Percentiles rank a stretch among this genome's conserved stretches.
Conservation (phyloP, 805 yeast genomes). For the Candida palmyrensis region DNA sequence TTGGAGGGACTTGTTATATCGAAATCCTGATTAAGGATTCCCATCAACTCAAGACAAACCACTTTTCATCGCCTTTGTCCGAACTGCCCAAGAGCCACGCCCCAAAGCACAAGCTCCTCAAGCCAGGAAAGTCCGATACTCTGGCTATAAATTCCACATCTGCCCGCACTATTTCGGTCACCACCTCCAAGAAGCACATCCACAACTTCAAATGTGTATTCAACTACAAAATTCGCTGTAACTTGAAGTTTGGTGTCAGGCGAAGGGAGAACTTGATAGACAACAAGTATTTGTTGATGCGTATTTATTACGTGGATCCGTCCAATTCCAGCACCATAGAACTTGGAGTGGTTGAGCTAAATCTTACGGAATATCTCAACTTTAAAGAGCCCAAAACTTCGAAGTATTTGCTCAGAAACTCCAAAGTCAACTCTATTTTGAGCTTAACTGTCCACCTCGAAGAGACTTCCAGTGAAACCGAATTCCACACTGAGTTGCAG, state of each 20-base stretch:
- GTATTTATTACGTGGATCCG: slow-evolving; percentile 30
- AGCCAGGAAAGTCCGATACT: background rate
- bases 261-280: slow-evolving; percentile 33
- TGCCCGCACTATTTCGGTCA: slow-evolving; percentile 16
- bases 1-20: slow-evolving; percentile 61
- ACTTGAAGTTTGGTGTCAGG: slow-evolving; percentile 37
- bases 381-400: slow-evolving; percentile 48
- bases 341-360: slow-evolving; percentile 64
- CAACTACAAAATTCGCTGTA: slow-evolving; percentile 28
- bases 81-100: slow-evolving; percentile 2
- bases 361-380: slow-evolving; percentile 66
- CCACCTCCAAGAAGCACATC: slow-evolving; percentile 27
- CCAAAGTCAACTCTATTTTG: slow-evolving; percentile 79
- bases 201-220: slow-evolving; percentile 37
- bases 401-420: slow-evolving; percentile 66
- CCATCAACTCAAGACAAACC: slow-evolving; percentile 8
- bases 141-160: background rate
- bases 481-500: slow-evolving; percentile 38
- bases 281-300: slow-evolving; percentile 38
- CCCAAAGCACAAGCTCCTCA: background rate
- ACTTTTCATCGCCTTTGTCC: no score
- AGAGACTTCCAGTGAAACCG: slow-evolving; percentile 32
- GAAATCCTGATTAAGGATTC: slow-evolving; percentile 59
- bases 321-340: slow-evolving; percentile 21
- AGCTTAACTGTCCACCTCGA: slow-evolving; percentile 53